Evolutionary conservation across 75 land plant genomes (phyloP).

Genomic region (Selaginella moellendorffii): DNA sequence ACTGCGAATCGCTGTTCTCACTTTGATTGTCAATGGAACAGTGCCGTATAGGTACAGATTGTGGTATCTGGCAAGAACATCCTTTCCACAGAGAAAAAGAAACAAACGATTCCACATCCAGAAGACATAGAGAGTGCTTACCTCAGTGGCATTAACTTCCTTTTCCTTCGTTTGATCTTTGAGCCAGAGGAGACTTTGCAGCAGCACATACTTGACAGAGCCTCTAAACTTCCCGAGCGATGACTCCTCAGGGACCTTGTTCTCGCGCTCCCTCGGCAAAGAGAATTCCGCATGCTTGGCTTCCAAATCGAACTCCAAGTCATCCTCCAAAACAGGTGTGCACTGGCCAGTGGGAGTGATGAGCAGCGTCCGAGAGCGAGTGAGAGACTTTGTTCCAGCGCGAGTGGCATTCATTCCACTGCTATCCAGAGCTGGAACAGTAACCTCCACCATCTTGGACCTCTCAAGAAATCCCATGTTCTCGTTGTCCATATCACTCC

Average conservation of each 20-base stretch:
- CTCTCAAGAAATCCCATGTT: too few relatives aligned
- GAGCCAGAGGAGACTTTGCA: constrained; percentile 18
- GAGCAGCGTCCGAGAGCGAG: constrained; percentile 11
- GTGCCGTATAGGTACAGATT: constrained; percentile 35
- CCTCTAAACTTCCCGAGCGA: constrained; percentile 12
- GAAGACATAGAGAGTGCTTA: too few relatives aligned
- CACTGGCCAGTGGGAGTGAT: constrained; percentile 12
- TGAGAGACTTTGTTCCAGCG: background rate
- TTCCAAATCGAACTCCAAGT: too few relatives aligned
- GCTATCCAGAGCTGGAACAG: background rate
- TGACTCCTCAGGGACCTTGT: background rate
- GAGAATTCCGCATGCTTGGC: background rate
- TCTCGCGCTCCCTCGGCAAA: constrained; percentile 5
- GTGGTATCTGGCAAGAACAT: constrained; percentile 30
- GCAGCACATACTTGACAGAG: constrained; percentile 3
- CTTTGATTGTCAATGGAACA: constrained; percentile 26
- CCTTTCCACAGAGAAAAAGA: constrained; percentile 13
- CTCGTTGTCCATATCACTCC: background rate
- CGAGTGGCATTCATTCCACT: background rate
- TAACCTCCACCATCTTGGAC: background rate
- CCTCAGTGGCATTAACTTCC: constrained; percentile 20
- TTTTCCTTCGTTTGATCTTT: constrained; percentile 16
- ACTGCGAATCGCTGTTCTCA: constrained; percentile 32
- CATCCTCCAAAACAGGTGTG: constrained; percentile 15
- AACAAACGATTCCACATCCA: too few relatives aligned